Conservation (phyloP, 495 filamentous ascomycete genomes). For the Trichoderma erinaceum region DNA sequence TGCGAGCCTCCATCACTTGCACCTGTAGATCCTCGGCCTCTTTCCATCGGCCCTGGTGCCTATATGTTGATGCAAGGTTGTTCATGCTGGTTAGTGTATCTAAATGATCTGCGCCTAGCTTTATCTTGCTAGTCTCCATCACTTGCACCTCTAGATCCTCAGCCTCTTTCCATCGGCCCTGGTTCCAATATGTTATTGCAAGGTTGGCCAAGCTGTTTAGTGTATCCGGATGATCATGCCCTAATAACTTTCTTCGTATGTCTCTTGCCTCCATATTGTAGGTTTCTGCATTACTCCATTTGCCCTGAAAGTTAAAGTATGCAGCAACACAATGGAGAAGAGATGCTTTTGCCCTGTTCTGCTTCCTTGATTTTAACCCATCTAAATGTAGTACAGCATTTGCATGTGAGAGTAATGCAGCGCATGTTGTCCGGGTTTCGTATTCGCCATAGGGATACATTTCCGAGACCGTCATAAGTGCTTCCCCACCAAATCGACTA, state of each 20-base stretch:
- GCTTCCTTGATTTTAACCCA: constrained; percentile 17
- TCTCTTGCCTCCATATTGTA: constrained; percentile 28
- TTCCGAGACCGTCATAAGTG: constrained; percentile 27
- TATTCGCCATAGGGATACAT: constrained; percentile 30
- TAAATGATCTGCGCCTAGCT: no score
- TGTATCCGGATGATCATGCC: constrained; percentile 33
- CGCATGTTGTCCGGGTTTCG: constrained; percentile 34
- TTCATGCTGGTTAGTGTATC: constrained; percentile 23
- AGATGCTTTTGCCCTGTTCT: constrained; percentile 17
- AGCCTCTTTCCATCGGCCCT: constrained; percentile 34
- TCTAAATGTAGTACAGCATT: constrained; percentile 23
- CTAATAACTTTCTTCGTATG: constrained; percentile 25
- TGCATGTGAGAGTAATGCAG: constrained; percentile 34
- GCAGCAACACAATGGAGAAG: constrained; percentile 15
- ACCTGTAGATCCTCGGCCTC: constrained; percentile 33
- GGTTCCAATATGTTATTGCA: constrained; percentile 23
- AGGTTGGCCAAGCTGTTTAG: constrained; percentile 20
- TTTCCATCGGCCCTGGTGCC: constrained; percentile 30
- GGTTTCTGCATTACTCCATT: constrained; percentile 32
- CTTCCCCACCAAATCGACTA: constrained; percentile 27
- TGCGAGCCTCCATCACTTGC: constrained; percentile 26
- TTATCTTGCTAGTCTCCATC: constrained; percentile 25
- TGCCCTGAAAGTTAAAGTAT: constrained; percentile 22
- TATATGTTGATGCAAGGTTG: constrained; percentile 26
- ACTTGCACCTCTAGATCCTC: constrained; percentile 27